A percentile compares a stretch with the other conserved stretches of the same genome.
Conservation (phyloP, 1,139 yeast genomes). For the Torulaspora pretoriensis region DNA sequence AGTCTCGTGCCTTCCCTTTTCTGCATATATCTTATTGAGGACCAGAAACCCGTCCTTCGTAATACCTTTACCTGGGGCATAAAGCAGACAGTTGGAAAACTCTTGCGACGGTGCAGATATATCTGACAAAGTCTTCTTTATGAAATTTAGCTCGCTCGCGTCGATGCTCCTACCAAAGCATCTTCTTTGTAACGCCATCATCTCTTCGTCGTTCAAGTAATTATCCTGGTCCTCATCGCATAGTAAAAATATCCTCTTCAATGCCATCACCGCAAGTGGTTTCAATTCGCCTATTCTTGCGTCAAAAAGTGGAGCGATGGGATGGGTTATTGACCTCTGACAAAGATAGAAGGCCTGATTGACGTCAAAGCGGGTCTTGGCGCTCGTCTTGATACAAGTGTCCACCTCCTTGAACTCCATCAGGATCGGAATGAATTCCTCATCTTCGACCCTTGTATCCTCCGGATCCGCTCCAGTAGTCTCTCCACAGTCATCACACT, state of each 20-base stretch:
- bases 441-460: constrained; percentile 41
- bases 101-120: constrained; percentile 22
- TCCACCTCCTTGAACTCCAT: constrained; percentile 93
- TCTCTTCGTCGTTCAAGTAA: constrained; percentile 62
- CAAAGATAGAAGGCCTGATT: constrained; percentile 86
- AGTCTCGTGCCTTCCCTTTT: constrained; percentile 90
- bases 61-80: constrained; percentile 48
- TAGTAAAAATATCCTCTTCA: constrained; percentile 74
- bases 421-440: constrained; percentile 80
- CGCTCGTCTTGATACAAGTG: constrained; percentile 84
- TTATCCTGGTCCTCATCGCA: constrained; percentile 93
- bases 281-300: constrained; percentile 83
- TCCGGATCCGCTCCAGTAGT: constrained; percentile 23
- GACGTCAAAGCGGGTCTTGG: constrained; percentile 74
- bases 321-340: constrained; percentile 87
- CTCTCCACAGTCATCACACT: constrained; percentile 50
- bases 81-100: constrained; percentile 18
- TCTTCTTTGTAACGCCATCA: constrained; percentile 61
- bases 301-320: constrained; percentile 90
- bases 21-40: constrained; percentile 77
- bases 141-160: constrained; percentile 46
- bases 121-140: constrained; percentile 41
- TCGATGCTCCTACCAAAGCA: constrained; percentile 67
- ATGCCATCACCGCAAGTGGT: constrained; percentile 69
- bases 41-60: constrained; percentile 71